These are phyloP conservation scores for Aureobasidium sp. DNA, from an alignment of 2,329 filamentous ascomycete species.

Conservation along the genomic window DNA sequence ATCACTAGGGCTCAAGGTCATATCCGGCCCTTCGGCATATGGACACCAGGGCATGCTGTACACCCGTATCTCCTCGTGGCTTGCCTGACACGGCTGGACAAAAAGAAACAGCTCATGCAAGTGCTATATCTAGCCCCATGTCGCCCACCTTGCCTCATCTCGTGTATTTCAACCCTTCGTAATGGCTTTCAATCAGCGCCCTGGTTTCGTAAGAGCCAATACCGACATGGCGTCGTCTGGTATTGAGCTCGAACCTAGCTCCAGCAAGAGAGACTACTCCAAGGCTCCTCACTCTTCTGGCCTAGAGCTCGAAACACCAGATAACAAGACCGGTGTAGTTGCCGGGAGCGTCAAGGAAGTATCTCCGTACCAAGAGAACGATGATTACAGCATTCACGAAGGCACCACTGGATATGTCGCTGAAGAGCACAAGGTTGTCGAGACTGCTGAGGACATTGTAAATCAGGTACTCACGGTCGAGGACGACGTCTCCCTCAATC, in stretches of 20 bases:
- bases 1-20: not conserved
- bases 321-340: not conserved
- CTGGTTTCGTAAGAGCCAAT: slow-evolving; percentile 14
- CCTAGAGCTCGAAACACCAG: not conserved
- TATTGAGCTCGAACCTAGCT: slow-evolving; percentile 1
- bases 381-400: not conserved
- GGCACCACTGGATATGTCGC: not conserved
- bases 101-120: not conserved
- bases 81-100: not conserved
- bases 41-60: not conserved
- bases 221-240: slow-evolving; percentile 13
- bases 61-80: not conserved
- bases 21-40: not conserved
- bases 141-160: not conserved
- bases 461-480: slow-evolving; percentile 32
- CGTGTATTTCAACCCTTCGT: not conserved
- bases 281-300: not conserved
- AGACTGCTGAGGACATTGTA: slow-evolving; percentile 28
- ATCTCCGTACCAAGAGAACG: not conserved
- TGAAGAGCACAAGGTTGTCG: slow-evolving; percentile 4
- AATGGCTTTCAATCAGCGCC: slow-evolving; percentile 12
- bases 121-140: not conserved
- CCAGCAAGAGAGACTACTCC: not conserved
- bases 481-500: slow-evolving; percentile 31
- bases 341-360: not conserved